Evolutionary conservation across 768 basidiomycete species (phyloP).

Genomic region (Mycena galericulata): DNA sequence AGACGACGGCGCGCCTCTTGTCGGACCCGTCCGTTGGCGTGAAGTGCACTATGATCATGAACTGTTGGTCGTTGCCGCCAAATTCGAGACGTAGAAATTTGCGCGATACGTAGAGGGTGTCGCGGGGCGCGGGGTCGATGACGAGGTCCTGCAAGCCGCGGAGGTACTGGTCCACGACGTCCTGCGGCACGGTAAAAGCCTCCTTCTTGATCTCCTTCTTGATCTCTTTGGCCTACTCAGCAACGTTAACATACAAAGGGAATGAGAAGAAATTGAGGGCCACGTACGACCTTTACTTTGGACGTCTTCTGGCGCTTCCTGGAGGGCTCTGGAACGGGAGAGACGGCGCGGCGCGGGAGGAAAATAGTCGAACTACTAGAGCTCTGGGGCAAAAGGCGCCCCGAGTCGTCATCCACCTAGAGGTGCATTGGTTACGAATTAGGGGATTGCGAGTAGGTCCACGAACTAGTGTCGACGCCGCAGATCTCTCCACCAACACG

Average conservation of each 20-base stretch:
- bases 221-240: background rate
- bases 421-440: background rate
- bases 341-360: too few species aligned
- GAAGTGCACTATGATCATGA: slow-evolving; percentile 6
- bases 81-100: background rate
- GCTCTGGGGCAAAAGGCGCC: too few species aligned
- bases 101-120: slow-evolving; percentile 13
- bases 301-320: slow-evolving; percentile 8
- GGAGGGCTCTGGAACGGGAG: background rate
- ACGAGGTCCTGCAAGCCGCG: background rate
- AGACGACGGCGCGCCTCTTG: slow-evolving; percentile 26
- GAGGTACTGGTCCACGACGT: slow-evolving; percentile 5
- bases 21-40: background rate
- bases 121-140: background rate
- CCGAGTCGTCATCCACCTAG: too few species aligned
- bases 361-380: too few species aligned
- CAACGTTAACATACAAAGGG: background rate
- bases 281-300: background rate
- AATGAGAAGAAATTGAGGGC: too few species aligned
- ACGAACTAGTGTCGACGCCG: slow-evolving; percentile 6
- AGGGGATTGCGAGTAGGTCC: background rate
- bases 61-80: slow-evolving; percentile 2
- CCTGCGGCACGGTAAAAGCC: background rate
- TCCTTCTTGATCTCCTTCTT: slow-evolving; percentile 7
- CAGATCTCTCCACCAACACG: background rate